Evolutionary conservation across 257 asterid genomes (phyloP), one percentile per base, ranked within the genome.

Genomic region (Handroanthus guayacan): DNA sequence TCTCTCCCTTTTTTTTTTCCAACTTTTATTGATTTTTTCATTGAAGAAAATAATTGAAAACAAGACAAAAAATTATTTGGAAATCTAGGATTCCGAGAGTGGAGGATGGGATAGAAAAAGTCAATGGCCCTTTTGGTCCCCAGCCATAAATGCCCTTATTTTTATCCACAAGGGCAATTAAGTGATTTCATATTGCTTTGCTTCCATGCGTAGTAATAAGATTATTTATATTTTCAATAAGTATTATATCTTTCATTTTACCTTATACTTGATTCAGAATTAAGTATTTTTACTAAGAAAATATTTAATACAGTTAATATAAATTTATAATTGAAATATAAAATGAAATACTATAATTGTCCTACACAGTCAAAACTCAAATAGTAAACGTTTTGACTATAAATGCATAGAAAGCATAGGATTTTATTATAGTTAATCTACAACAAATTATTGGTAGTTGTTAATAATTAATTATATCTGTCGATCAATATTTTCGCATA

Each of bases 111-210:
- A 47, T 10, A 62, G 61, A 62, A 54, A 34, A 45, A 72, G 69
- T 31, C 10, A 16, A 34, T 62, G 63, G 41, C 51, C 38, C 79
- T 25, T 67, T 38, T 41, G 73, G 73, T 39, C 73, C 58, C 45
- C 11, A 18, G 11, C 38, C 55, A 65, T 41, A 65, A 44, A 41
- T 41, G 52, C 50, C 14, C 1, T 8, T 14, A 39, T 66, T 66
- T 66, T 66, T 44, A 6, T 66, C 13, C 50, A n/a, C 69, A 63
- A 38, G 48, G 34, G 11, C 17, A 2, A 45, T 45, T 25, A 25
- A 25, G 31, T 25, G 31, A 25, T 25, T 25, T 25, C 31, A 25
- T 25, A 25, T 25, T 25, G 31, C 31, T 25, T 25, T 25, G 31
- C 31, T 25, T 25, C 31, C 31, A 25, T 25, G 31, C 31, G 1